phyloP scores from a whole-genome alignment of 306 rosid species.

The Quercus engelmannii region DNA sequence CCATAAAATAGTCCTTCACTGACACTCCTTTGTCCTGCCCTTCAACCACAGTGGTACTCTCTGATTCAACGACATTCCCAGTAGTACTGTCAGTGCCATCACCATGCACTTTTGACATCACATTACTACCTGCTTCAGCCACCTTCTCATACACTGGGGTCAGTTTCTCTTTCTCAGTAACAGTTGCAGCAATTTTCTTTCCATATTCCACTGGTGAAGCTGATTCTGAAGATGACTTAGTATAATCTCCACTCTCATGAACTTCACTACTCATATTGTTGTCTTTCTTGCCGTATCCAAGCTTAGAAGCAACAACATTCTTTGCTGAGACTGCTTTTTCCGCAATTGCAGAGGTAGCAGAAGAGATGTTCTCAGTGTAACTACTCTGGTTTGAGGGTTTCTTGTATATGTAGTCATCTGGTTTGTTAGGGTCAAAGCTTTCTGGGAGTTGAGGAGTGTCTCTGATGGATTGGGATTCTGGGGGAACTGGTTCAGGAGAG shows the following conservation, averaged over 20 bases:
- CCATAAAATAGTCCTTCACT: slow-evolving; percentile 34
- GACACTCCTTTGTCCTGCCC: slow-evolving; percentile 45
- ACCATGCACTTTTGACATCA: slow-evolving; percentile 27
- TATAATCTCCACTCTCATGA: neutral
- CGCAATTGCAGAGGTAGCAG: slow-evolving; percentile 28
- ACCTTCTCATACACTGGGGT: slow-evolving; percentile 29
- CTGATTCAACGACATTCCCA: neutral
- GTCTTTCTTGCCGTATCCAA: slow-evolving; percentile 39
- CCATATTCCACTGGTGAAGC: slow-evolving; percentile 32
- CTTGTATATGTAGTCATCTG: slow-evolving; percentile 9
- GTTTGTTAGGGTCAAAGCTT: neutral
- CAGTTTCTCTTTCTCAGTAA: slow-evolving; percentile 22
- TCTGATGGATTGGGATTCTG: neutral
- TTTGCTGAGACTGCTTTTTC: slow-evolving; percentile 45
- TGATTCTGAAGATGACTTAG: neutral
- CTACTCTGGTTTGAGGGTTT: slow-evolving; percentile 22
- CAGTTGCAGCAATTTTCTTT: slow-evolving; percentile 29
- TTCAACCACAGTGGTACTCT: neutral
- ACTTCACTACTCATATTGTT: neutral
- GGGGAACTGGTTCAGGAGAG: slow-evolving; percentile 1
- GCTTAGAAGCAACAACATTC: slow-evolving; percentile 41
- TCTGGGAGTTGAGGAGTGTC: slow-evolving; percentile 7
- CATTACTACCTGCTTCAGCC: slow-evolving; percentile 25
- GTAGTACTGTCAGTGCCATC: neutral
- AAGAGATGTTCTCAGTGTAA: slow-evolving; percentile 25